phyloP scores from a whole-genome alignment of 176 grass and related monocot species.

The Lolium multiflorum region DNA sequence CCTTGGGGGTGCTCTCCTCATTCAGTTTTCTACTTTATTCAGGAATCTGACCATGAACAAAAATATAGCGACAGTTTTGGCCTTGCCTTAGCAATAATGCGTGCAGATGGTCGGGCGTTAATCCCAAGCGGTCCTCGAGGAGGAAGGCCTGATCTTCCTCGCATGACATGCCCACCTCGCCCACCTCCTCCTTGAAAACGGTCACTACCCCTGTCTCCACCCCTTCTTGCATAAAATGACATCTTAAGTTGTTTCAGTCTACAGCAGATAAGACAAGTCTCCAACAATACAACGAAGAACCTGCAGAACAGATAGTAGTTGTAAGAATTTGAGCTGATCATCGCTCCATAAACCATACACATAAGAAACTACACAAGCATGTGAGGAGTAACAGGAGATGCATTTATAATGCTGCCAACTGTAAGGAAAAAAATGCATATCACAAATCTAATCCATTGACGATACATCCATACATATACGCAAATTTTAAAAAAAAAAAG shows the following conservation, averaged over 20 bases:
- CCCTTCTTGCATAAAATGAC: constrained; percentile 72
- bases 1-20: constrained; percentile 37
- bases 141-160: constrained; percentile 67
- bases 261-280: constrained; percentile 10
- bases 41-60: constrained; percentile 69
- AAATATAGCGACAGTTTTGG: constrained; percentile 69
- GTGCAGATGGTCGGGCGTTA: constrained; percentile 77
- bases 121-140: constrained; percentile 83
- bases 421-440: not conserved
- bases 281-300: constrained; percentile 30
- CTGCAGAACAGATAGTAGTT: constrained; percentile 42
- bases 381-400: not conserved
- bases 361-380: constrained; percentile 20
- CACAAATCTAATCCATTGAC: constrained; percentile 1
- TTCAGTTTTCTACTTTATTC: constrained; percentile 62
- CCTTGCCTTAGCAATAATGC: constrained; percentile 97
- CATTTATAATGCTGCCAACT: not conserved
- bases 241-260: constrained; percentile 51
- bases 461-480: not conserved
- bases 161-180: constrained; percentile 65
- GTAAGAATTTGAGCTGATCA: not conserved
- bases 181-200: constrained; percentile 66
- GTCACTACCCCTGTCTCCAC: constrained; percentile 58
- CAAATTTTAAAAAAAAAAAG: no score
- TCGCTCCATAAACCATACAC: constrained; percentile 3